A percentile compares a stretch with the other conserved stretches of the same genome.
Evolutionary conservation across 345 rosid species (phyloP).

Genomic region (Eucalyptus camaldulensis): DNA sequence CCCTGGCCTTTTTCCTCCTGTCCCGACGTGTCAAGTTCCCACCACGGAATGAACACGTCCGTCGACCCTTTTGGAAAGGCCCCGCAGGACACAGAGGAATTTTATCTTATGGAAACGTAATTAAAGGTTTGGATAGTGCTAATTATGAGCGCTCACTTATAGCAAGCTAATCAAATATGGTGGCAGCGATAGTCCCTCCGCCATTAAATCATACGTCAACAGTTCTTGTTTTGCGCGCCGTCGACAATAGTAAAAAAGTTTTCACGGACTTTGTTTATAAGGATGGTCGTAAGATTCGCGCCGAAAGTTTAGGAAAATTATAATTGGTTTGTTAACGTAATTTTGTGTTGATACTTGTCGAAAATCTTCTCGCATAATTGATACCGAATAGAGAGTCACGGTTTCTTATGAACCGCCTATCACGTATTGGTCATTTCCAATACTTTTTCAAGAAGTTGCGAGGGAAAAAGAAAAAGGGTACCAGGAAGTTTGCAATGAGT

Average conservation of each 20-base stretch:
- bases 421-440: fast-evolving
- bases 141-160: neutral
- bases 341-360: fast-evolving
- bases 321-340: too few relatives aligned
- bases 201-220: neutral
- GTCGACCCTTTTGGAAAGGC: neutral
- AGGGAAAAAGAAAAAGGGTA: neutral
- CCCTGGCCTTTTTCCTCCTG: neutral
- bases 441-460: neutral
- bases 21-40: neutral
- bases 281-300: fast-evolving
- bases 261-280: neutral
- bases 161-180: neutral
- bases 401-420: neutral
- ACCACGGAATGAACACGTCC: neutral
- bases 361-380: fast-evolving
- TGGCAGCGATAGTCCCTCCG: neutral
- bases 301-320: neutral
- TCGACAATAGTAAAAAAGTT: neutral
- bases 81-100: neutral
- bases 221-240: neutral
- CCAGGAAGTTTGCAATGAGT: neutral
- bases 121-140: neutral
- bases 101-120: neutral
- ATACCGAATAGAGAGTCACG: fast-evolving